Evolutionary conservation across 495 filamentous ascomycete genomes (phyloP).

Genomic region (Penicillium coffeae): DNA sequence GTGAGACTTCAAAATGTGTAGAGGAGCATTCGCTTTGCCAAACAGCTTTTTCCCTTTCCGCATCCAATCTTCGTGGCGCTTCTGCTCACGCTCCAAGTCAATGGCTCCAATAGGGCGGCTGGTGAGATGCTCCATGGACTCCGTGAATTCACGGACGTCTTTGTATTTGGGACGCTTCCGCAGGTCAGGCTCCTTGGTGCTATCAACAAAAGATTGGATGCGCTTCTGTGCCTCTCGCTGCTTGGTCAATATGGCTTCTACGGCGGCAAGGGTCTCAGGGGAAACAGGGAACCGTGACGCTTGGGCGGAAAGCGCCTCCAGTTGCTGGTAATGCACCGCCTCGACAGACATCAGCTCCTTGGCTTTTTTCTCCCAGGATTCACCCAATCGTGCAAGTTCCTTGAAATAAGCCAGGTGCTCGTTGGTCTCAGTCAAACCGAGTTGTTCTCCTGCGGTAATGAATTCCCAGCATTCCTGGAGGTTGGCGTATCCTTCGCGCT

Average conservation of each 20-base stretch:
- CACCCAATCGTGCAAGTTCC: slow-evolving; percentile 69
- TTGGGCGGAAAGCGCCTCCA: slow-evolving; percentile 82
- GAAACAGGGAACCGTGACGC: slow-evolving; percentile 77
- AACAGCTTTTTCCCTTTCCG: slow-evolving; percentile 96
- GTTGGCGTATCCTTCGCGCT: slow-evolving; percentile 56
- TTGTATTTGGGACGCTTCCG: slow-evolving; percentile 81
- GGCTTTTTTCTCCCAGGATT: slow-evolving; percentile 90
- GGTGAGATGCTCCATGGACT: slow-evolving; percentile 79
- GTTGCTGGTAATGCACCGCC: slow-evolving; percentile 83
- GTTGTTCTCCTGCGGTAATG: slow-evolving; percentile 67
- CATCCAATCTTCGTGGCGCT: slow-evolving; percentile 99
- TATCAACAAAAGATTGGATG: slow-evolving; percentile 74
- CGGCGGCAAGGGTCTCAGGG: slow-evolving; percentile 69
- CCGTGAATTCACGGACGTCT: slow-evolving; percentile 85
- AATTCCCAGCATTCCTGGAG: slow-evolving; percentile 75
- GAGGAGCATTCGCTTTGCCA: slow-evolving; percentile 93
- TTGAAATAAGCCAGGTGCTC: slow-evolving; percentile 71
- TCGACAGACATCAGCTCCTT: slow-evolving; percentile 91
- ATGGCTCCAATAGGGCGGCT: slow-evolving; percentile 87
- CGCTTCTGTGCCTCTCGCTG: slow-evolving; percentile 91
- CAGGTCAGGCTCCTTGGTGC: slow-evolving; percentile 69
- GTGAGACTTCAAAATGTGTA: slow-evolving; percentile 89
- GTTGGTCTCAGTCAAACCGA: slow-evolving; percentile 73
- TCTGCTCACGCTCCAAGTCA: slow-evolving; percentile 92
- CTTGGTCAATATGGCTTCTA: slow-evolving; percentile 93